A percentile compares a stretch with the other conserved stretches of the same genome.
Conservation (phyloP, 345 rosid genomes). For the Hypericum perforatum region DNA sequence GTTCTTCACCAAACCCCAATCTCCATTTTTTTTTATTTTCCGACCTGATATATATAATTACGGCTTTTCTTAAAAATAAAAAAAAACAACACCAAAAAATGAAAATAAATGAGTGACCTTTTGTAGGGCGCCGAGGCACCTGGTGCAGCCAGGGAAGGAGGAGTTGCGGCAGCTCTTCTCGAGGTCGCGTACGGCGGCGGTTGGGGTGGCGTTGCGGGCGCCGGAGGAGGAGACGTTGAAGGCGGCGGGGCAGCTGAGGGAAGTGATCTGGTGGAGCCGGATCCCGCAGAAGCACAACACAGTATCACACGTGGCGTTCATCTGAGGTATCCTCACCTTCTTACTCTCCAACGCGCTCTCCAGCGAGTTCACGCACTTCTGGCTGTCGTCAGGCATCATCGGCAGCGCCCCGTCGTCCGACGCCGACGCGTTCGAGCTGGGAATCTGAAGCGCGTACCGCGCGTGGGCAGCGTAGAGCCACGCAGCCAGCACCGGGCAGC, state of each 20-base stretch:
- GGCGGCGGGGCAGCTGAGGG: conserved; percentile 93
- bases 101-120: conserved; percentile 34
- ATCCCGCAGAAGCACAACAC: conserved; percentile 91
- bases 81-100: conserved; percentile 12
- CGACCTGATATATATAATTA: too few species aligned
- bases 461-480: conserved; percentile 99
- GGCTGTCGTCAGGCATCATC: conserved; percentile 91
- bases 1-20: too few species aligned
- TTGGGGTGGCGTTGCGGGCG: conserved; percentile 68
- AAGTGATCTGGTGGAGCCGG: conserved; percentile 87
- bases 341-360: conserved; percentile 67
- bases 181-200: conserved; percentile 71
- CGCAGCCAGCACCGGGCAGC: conserved; percentile 91
- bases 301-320: conserved; percentile 76
- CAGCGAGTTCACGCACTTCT: conserved; percentile 86
- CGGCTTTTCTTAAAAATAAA: too few species aligned
- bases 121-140: conserved; percentile 89
- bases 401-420: conserved; percentile 52
- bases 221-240: conserved; percentile 60
- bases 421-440: conserved; percentile 20
- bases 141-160: conserved; percentile 85
- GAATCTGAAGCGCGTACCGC: conserved; percentile 64
- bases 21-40: too few species aligned
- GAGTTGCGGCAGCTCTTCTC: conserved; percentile 89
- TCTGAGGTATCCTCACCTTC: conserved; percentile 74